Conservation (phyloP, 1,284 basidiomycete species). For the Stereum hirsutum region DNA sequence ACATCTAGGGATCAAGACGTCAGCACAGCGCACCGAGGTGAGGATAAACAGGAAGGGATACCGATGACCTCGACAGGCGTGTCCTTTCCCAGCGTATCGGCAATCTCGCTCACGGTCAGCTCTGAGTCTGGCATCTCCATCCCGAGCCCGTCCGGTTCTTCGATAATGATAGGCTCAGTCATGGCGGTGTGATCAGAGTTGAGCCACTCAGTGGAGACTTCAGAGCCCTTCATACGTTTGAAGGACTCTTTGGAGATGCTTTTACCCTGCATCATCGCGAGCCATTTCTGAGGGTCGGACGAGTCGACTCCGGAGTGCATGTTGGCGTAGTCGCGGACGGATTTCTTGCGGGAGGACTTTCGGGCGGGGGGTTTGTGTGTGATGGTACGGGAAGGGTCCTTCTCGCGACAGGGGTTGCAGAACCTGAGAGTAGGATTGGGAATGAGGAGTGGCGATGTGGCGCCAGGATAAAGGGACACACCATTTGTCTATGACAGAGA, state of each 20-base stretch:
- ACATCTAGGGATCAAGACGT: constrained; percentile 47
- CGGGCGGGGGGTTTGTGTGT: constrained; percentile 70
- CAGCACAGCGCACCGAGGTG: constrained; percentile 3
- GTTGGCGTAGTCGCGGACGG: constrained; percentile 68
- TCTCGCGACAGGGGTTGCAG: constrained; percentile 52
- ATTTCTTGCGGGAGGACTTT: constrained; percentile 67
- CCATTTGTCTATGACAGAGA: constrained; percentile 55
- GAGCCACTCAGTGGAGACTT: constrained; percentile 65
- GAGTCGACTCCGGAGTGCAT: constrained; percentile 48
- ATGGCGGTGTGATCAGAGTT: constrained; percentile 60
- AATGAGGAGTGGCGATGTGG: not conserved
- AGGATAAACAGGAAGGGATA: constrained; percentile 23
- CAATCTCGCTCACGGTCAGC: constrained; percentile 74
- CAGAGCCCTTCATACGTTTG: constrained; percentile 53
- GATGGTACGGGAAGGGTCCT: constrained; percentile 51
- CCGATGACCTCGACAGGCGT: constrained; percentile 85
- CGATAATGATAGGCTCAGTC: constrained; percentile 70
- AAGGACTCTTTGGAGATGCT: constrained; percentile 53
- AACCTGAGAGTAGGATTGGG: constrained; percentile 39
- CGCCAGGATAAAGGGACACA: constrained; percentile 15
- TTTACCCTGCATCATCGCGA: constrained; percentile 58
- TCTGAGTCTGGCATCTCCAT: constrained; percentile 74
- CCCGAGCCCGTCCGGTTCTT: constrained; percentile 67
- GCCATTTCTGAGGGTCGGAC: constrained; percentile 59
- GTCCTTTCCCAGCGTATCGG: constrained; percentile 69